Evolutionary conservation across 768 basidiomycete species (phyloP), one percentile per base, ranked within the genome.

Genomic region (Russula dissimulans): DNA sequence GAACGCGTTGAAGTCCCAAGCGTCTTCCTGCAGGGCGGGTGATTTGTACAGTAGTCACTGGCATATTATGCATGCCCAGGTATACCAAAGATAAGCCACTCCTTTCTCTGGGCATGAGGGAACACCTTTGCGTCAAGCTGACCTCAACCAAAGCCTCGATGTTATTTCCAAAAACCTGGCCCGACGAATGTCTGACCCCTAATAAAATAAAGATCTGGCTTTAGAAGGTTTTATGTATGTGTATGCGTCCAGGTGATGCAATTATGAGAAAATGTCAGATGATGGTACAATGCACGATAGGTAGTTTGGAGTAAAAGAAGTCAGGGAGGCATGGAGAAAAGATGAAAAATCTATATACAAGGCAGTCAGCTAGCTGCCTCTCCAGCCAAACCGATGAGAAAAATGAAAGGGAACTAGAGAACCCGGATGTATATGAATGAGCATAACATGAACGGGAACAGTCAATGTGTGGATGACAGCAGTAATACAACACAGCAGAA

Each of bases 251-350:
- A 57, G 31, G 54, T 10, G 29, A 46, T 49, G 41, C 58, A 34
- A 50, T 52, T 55, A 49, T 7, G 18, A 31, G 44, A 26, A 22
- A 32, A 18, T 39, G 32, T 29, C 11, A 18, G 22, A 48, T n/a
- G 31, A 38, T 39, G 41, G 22, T 45, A 60, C 58, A 59, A 54
- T 46, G 36, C 8, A 61, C 29, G 34, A 60, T 51, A 10, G 10
- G 22, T 38, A 26, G 46, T 43, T 31, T 46, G 29, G 34, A 36
- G 49, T 7, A 49, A 22, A 42, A 26, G 29, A 17, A 36, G 29
- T 12, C 10, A 17, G 8, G 26, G 41, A 2, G 18, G 57, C 15
- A 10, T 38, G 38, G 5, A 43, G 9, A 6, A 22, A 42, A 22
- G 31, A 32, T 7, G n/a, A 15, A 18, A 29, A 14, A 14, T 17